These are phyloP conservation scores for Corylus americana DNA, from an alignment of 306 rosid species.

Conservation along the genomic window DNA sequence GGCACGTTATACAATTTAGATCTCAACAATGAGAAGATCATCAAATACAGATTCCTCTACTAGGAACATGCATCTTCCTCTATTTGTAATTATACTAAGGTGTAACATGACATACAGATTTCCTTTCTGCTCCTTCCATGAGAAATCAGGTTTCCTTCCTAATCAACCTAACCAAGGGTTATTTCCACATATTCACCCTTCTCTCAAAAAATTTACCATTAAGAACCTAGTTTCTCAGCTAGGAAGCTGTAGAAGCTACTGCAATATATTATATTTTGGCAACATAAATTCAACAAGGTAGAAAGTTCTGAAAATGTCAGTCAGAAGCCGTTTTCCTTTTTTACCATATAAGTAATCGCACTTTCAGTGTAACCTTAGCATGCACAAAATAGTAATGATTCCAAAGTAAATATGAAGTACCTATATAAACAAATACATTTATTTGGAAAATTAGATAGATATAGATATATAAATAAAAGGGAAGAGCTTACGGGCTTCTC, in stretches of 20 bases:
- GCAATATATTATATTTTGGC: background rate
- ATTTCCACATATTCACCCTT: background rate
- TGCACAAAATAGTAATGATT: background rate
- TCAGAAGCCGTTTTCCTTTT: background rate
- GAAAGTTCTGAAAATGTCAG: background rate
- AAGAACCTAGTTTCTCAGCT: background rate
- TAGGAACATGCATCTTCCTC: background rate
- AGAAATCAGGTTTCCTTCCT: background rate
- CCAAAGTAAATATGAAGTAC: background rate
- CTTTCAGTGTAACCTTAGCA: background rate
- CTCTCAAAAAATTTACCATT: background rate
- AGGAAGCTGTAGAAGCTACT: background rate
- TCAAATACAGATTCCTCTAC: background rate
- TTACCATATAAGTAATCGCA: background rate
- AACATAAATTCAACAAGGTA: background rate
- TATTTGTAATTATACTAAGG: background rate
- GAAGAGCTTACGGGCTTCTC: slow-evolving; percentile 67
- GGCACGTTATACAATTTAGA: background rate
- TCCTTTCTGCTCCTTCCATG: background rate
- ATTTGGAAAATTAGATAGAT: background rate
- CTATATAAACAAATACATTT: background rate
- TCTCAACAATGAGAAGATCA: background rate
- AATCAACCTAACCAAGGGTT: background rate
- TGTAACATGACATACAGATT: background rate
- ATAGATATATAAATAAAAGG: background rate